Percentiles rank a stretch among this genome's conserved stretches.
Conservation (phyloP, 2,329 filamentous ascomycete genomes). For the Cephalotrichum gorgonifer region DNA sequence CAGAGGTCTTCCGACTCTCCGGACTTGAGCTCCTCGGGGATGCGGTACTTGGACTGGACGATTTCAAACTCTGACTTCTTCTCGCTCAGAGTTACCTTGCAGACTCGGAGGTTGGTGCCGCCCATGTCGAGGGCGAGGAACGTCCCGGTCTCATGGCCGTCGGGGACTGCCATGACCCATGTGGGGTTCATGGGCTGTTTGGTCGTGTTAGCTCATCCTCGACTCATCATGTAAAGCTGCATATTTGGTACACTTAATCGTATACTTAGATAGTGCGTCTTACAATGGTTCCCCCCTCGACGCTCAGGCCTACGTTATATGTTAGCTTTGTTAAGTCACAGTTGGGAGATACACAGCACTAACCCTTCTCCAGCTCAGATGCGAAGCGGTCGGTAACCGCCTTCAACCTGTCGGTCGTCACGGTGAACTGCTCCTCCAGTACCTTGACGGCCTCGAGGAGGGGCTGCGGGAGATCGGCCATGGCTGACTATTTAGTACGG, state of each 20-base stretch:
- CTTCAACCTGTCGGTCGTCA: constrained; percentile 73
- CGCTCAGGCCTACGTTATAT: constrained; percentile 27
- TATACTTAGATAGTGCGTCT: constrained; percentile 25
- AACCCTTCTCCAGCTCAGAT: constrained; percentile 76
- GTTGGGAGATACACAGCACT: constrained; percentile 9
- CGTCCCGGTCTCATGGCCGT: constrained; percentile 77
- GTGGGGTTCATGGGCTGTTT: constrained; percentile 90
- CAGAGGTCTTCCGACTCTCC: constrained; percentile 78
- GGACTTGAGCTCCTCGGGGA: constrained; percentile 87
- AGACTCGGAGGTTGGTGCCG: constrained; percentile 90
- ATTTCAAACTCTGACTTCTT: constrained; percentile 88
- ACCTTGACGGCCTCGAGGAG: constrained; percentile 69
- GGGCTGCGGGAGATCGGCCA: constrained; percentile 82
- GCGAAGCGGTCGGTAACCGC: constrained; percentile 84
- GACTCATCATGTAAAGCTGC: neutral
- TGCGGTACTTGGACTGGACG: constrained; percentile 89
- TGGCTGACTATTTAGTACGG: constrained; percentile 23
- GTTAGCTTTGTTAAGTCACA: neutral
- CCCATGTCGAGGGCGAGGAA: constrained; percentile 92
- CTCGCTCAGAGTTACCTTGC: constrained; percentile 81
- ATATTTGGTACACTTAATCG: too few relatives aligned
- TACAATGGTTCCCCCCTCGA: constrained; percentile 88
- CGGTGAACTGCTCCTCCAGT: constrained; percentile 75
- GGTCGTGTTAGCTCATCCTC: constrained; percentile 11
- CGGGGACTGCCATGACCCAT: constrained; percentile 86